Conservation (phyloP, 73 alveolate genomes). For the Stentor roeselii region DNA sequence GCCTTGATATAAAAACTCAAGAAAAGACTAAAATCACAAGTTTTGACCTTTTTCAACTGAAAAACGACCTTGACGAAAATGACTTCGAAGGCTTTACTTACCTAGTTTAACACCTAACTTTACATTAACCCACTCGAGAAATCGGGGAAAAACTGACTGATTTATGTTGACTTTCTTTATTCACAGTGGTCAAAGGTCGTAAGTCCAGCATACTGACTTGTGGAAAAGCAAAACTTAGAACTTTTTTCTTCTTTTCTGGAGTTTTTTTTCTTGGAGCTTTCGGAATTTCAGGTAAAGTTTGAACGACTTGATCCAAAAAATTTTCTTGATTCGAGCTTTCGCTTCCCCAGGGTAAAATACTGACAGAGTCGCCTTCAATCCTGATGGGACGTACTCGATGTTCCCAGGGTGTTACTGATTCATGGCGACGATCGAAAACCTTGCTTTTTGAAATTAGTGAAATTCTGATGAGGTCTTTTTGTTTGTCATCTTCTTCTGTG, state of each 20-base stretch:
- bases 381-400: neutral
- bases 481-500: neutral
- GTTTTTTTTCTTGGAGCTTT: neutral
- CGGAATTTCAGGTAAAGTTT: neutral
- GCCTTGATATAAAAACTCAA: too few species aligned
- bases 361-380: neutral
- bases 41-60: too few species aligned
- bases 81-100: too few species aligned
- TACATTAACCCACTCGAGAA: too few species aligned
- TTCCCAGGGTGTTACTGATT: neutral
- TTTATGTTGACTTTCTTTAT: neutral
- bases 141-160: neutral
- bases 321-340: neutral
- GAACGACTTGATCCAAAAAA: neutral
- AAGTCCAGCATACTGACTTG: neutral
- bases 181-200: neutral
- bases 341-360: neutral
- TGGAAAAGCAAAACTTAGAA: neutral
- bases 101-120: too few species aligned
- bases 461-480: too few species aligned
- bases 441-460: neutral
- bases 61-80: too few species aligned
- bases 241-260: too few species aligned
- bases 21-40: too few species aligned
- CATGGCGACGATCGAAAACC: neutral